Evolutionary conservation across 495 filamentous ascomycete species (phyloP), one percentile per base, ranked within the genome.

Genomic region (Astrothelium subdiscretum): DNA sequence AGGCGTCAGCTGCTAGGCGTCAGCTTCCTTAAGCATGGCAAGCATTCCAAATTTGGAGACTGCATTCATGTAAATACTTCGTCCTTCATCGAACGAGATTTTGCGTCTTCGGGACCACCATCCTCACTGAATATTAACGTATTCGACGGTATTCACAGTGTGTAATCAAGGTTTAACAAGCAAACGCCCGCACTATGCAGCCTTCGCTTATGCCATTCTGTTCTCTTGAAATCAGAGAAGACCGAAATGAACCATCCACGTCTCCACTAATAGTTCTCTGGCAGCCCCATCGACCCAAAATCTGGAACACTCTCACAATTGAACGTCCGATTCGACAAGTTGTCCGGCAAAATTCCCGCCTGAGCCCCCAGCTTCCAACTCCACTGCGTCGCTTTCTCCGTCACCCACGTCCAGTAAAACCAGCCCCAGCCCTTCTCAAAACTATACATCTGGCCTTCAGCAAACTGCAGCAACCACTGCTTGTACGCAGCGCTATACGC

Each of bases 391-490:
- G 90, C 87, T 42, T 74, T 80, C 75, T 91, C 87, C 2, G 87
- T 91, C 63, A 83, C 76, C 89, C 87, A 91, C 26, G 91, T 96
- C 95, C 95, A 99, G 76, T 97, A 97, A 75, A 96, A 92, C 94
- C 95, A 97, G 57, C 95, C 95, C 85, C 88, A 92, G 6, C 87
- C 89, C 51, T 85, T 83, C 73, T 96, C 91, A 65, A 96, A 99
- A 31, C 84, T 87, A 18, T 81, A 75, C 90, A 99, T 97, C 77
- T 99, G 95, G 43, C 91, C 92, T 74, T 96, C 87, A 26, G 94
- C 92, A 76, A 97, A 97, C 70, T 86, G 88, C 67, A 80, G 81
- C 63, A 99, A 76, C 76, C 90, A 97, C 64, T 84, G 73, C 74
- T 95, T 96, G 75, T 99, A 99, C 11, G 74, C 75, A 48, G 77